Evolutionary conservation across 768 basidiomycete genomes (phyloP), one percentile per base, ranked within the genome.

Genomic region (Amanita jacksonii): DNA sequence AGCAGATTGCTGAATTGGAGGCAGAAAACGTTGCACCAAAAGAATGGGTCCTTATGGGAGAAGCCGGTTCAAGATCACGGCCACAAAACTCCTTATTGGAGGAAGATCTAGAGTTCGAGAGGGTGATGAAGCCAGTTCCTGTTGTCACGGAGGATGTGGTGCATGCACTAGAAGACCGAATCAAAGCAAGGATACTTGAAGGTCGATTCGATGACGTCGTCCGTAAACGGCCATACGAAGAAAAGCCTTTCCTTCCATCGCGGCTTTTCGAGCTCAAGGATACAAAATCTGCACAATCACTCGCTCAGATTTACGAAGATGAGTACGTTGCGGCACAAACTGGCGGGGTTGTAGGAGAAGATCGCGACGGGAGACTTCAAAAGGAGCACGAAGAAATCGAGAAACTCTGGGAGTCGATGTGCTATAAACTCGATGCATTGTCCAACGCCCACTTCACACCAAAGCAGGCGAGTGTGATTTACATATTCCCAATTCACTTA

Each of bases 401-500:
- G 45, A 66, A 69, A 39, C 52, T 81, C 8, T 98, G 94, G 89
- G 86, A 89, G 43, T 74, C 72, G 36, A 82, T 99, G 27, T 88
- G 81, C 46, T 68, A 74, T 35, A 96, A 94, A 57, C 68, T 98
- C 27, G 96, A 98, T 62, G 90, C 94, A 15, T 66, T 98, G 27
- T 88, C 86, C 59, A 98, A 97, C 57, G 81, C 92, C 1, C 89
- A 97, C 60, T 98, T 91, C 59, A 84, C 88, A 12, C 96, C 94
- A 1, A 97, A 97, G 61, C 79, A 81, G 59, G 94, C 94, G 49
- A 43, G 79, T 69, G 10, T 15, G 38, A 38, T 31, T 27, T 18
- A 18, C 48, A 19, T 37, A 5, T 18, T 20, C 13, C n/a, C 16
- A 22, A 28, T 13, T 2, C 5, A 34, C 24, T 38, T 16, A 28